Conservation (phyloP, 1,284 basidiomycete species). For the Schizophyllum amplum region DNA sequence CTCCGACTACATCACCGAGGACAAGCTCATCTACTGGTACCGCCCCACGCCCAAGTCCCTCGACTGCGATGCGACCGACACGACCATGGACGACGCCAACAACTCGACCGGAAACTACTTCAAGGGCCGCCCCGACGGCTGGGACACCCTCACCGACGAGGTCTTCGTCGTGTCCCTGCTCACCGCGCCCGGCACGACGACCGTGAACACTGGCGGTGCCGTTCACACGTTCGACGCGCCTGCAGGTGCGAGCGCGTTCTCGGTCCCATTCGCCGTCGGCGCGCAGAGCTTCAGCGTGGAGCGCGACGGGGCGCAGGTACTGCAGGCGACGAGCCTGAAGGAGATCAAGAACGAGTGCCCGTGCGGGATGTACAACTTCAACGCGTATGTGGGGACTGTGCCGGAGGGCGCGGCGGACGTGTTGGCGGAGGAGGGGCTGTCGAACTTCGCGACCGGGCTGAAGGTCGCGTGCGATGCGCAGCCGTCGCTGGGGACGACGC, state of each 20-base stretch:
- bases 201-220: constrained; percentile 24
- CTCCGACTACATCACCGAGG: constrained; percentile 13
- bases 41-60: constrained; percentile 13
- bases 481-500: not conserved
- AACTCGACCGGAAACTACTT: constrained; percentile 13
- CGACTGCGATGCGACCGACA: constrained; percentile 19
- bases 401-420: constrained; percentile 6
- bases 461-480: not conserved
- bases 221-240: constrained; percentile 20
- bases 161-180: constrained; percentile 26
- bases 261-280: constrained; percentile 23
- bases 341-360: constrained; percentile 18
- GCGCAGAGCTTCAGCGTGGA: constrained; percentile 22
- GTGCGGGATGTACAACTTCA: constrained; percentile 22
- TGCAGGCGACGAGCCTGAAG: constrained; percentile 21
- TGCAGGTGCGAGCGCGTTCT: constrained; percentile 22
- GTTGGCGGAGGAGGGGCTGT: constrained; percentile 4
- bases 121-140: constrained; percentile 22
- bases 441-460: constrained; percentile 1
- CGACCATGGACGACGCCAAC: constrained; percentile 15
- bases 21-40: constrained; percentile 20
- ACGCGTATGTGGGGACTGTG: constrained; percentile 20
- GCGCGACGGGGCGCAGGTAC: constrained; percentile 16
- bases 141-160: constrained; percentile 21
- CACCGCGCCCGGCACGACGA: constrained; percentile 20